These are phyloP conservation scores for Prunus dulcis DNA, from an alignment of 306 rosid genomes.

Conservation along the genomic window DNA sequence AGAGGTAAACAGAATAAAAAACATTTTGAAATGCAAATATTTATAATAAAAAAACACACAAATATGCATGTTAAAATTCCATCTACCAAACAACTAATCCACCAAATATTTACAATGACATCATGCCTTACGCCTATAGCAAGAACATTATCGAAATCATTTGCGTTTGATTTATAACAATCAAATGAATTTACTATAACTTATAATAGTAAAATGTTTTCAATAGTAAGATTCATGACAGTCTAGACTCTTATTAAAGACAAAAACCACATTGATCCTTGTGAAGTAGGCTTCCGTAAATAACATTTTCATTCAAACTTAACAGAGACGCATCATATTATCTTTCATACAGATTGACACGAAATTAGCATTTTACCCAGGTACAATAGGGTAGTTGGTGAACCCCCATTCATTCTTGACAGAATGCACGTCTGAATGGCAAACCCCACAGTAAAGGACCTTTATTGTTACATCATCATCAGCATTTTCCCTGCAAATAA, in stretches of 20 bases:
- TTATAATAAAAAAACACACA: not conserved
- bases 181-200: not conserved
- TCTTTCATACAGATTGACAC: no score
- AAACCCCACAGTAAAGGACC: conserved; percentile 80
- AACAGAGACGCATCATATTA: no score
- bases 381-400: conserved; percentile 78
- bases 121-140: not conserved
- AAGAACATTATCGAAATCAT: not conserved
- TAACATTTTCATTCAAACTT: no score
- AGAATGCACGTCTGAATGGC: conserved; percentile 84
- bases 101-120: not conserved
- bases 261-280: no score
- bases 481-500: conserved; percentile 58
- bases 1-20: not conserved
- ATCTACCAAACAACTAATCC: not conserved
- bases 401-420: conserved; percentile 80
- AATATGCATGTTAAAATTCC: not conserved
- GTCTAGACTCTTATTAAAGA: not conserved
- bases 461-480: conserved; percentile 67
- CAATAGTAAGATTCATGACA: no score
- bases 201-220: no score
- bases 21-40: not conserved
- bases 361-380: conserved; percentile 53
- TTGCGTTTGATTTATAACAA: not conserved
- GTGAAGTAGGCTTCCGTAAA: no score